Percentiles rank a stretch among this genome's conserved stretches.
phyloP scores from a whole-genome alignment of 306 rosid species.

The Hippophae tibetana region DNA sequence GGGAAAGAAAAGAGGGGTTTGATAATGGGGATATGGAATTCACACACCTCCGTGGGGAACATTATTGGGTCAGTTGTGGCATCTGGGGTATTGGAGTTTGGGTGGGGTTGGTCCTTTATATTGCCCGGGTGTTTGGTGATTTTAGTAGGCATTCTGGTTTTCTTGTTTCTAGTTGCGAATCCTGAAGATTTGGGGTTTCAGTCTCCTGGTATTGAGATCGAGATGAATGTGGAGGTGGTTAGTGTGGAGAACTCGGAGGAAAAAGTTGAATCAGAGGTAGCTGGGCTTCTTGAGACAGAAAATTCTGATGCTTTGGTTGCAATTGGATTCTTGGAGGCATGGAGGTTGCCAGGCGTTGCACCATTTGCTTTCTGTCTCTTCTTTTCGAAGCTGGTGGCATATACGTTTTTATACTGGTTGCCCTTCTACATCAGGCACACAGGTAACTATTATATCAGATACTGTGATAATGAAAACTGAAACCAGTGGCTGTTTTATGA shows the following conservation, averaged over 20 bases:
- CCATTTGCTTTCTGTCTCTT: constrained; percentile 76
- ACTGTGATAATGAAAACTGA: background rate
- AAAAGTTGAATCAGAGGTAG: constrained; percentile 56
- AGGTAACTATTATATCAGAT: constrained; percentile 18
- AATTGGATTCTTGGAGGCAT: constrained; percentile 89
- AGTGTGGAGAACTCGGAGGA: constrained; percentile 21
- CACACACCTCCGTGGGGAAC: constrained; percentile 88
- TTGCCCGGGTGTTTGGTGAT: constrained; percentile 69
- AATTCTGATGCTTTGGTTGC: constrained; percentile 45
- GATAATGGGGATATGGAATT: constrained; percentile 89
- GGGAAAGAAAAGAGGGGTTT: constrained; percentile 79
- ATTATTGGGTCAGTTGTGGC: constrained; percentile 74
- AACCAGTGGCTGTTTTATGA: background rate
- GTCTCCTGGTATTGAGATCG: constrained; percentile 35
- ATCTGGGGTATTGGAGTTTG: constrained; percentile 59
- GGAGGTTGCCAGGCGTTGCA: constrained; percentile 85
- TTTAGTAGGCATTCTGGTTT: constrained; percentile 53
- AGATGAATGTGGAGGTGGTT: constrained; percentile 38
- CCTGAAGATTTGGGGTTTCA: constrained; percentile 59
- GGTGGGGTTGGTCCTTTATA: constrained; percentile 99
- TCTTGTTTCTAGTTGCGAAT: constrained; percentile 61
- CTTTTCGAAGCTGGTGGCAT: constrained; percentile 93
- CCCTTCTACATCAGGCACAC: constrained; percentile 87
- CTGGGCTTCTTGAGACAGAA: constrained; percentile 33
- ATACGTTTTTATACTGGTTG: constrained; percentile 83